phyloP scores from a whole-genome alignment of 164 flowering plant species.

The Vitis amurensis region DNA sequence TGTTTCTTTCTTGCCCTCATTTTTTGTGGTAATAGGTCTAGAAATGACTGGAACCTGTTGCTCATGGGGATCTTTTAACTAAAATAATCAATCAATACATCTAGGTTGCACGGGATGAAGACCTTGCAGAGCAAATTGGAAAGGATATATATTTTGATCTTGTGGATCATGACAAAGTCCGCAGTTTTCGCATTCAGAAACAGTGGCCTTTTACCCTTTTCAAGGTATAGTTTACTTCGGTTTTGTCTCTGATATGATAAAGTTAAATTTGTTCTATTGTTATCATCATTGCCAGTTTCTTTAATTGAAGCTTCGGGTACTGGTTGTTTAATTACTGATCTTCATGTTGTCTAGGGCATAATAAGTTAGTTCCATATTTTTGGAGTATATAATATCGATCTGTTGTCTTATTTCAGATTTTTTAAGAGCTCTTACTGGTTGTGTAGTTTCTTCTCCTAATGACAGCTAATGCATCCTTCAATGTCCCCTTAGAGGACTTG shows the following conservation, averaged over 20 bases:
- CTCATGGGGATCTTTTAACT: background rate
- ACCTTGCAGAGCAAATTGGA: constrained; percentile 76
- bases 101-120: constrained; percentile 81
- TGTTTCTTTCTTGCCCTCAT: background rate
- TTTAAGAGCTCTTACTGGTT: too few species aligned
- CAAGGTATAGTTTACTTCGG: constrained; percentile 44
- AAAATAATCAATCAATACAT: constrained; percentile 5
- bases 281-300: too few species aligned
- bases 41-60: background rate
- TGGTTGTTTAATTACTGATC: too few species aligned
- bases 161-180: constrained; percentile 88
- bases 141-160: constrained; percentile 80
- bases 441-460: too few species aligned
- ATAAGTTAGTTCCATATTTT: too few species aligned
- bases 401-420: too few species aligned
- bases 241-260: background rate
- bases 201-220: constrained; percentile 59
- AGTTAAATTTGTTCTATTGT: too few species aligned
- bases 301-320: too few species aligned
- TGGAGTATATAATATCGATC: too few species aligned
- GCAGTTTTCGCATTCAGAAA: constrained; percentile 73
- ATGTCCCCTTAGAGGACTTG: too few species aligned
- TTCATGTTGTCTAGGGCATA: too few species aligned
- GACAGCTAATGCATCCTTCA: too few species aligned
- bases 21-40: constrained; percentile 5